These are phyloP conservation scores for Nicotiana obtusifolia DNA, from an alignment of 257 asterid genomes.

Conservation along the genomic window DNA sequence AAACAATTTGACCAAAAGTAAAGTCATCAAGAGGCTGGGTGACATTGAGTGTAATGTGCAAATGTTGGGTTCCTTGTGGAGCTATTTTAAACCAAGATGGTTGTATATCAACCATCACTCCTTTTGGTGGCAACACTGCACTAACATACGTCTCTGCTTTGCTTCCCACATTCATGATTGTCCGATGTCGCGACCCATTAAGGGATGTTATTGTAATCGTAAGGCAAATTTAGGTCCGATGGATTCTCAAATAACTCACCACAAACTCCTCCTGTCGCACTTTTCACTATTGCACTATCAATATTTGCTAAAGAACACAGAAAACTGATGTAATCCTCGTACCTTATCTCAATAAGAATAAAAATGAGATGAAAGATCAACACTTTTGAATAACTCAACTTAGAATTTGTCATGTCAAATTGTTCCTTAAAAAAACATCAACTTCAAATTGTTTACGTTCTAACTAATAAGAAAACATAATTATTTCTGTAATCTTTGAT, in stretches of 20 bases:
- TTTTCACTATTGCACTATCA: slow-evolving; percentile 40
- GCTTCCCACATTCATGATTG: slow-evolving; percentile 48
- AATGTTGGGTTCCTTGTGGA: slow-evolving; percentile 47
- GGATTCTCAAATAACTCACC: slow-evolving; percentile 42
- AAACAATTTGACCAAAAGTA: slow-evolving; percentile 71
- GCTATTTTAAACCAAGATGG: slow-evolving; percentile 64
- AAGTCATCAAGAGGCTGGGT: slow-evolving; percentile 48
- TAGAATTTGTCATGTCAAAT: background rate
- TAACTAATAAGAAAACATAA: too few relatives aligned
- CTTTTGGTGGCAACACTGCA: slow-evolving; percentile 54
- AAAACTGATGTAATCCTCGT: slow-evolving; percentile 61
- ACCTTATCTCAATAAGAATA: slow-evolving; percentile 35
- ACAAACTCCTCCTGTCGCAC: slow-evolving; percentile 76
- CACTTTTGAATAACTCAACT: background rate
- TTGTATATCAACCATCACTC: slow-evolving; percentile 43
- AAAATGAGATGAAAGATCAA: background rate
- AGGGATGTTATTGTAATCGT: slow-evolving; percentile 70
- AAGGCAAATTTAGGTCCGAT: slow-evolving; percentile 73
- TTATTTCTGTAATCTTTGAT: too few relatives aligned
- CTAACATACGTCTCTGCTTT: slow-evolving; percentile 58
- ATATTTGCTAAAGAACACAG: slow-evolving; percentile 74
- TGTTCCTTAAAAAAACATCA: slow-evolving; percentile 33
- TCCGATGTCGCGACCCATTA: slow-evolving; percentile 52
- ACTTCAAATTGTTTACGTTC: too few relatives aligned
- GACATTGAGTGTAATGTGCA: slow-evolving; percentile 49